Evolutionary conservation across 2,329 filamentous ascomycete species (phyloP), one percentile per base, ranked within the genome.

Genomic region (Raffaelea arxii): DNA sequence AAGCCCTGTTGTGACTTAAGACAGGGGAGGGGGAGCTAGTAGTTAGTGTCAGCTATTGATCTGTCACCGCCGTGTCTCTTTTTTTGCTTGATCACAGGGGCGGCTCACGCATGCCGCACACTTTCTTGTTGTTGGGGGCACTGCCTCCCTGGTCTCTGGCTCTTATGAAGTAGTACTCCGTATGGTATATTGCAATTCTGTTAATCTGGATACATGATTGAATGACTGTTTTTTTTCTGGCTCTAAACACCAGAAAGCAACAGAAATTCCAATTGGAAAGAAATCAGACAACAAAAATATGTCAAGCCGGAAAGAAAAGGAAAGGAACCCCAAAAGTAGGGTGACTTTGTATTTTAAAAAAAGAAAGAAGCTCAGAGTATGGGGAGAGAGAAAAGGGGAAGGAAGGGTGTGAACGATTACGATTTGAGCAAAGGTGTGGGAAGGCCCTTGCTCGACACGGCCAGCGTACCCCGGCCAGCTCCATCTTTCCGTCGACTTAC

Each of bases 361-460:
- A n/a, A n/a, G n/a, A n/a, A n/a, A n/a, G n/a, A n/a, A n/a, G n/a
- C n/a, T n/a, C n/a, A n/a, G n/a, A n/a, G 35, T n/a, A 37, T 10
- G 35, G 6, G 22, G 36, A 40, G 24, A 47, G 16, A 32, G 36
- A 35, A 47, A 40, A 47, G 21, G 23, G 35, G 40, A 24, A 25
- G 16, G 23, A 14, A n/a, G 39, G 6, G 32, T 6, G 27, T 40
- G 38, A 18, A 22, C 6, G n/a, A 22, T 10, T 35, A n/a, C n/a
- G n/a, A n/a, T n/a, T n/a, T n/a, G n/a, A n/a, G n/a, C n/a, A 22
- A 39, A 10, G 41, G 27, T 25, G 25, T 25, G 41, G 19, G 19
- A 43, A 43, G 32, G n/a, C n/a, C 32, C 32, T 18, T 36, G 32
- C 32, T 30, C 32, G 14, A 36, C 32, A 18, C 21, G 24, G 22